Percentiles rank a stretch among this genome's conserved stretches.
Conservation (phyloP, 2,329 filamentous ascomycete species). For the Fusarium papillatum region DNA sequence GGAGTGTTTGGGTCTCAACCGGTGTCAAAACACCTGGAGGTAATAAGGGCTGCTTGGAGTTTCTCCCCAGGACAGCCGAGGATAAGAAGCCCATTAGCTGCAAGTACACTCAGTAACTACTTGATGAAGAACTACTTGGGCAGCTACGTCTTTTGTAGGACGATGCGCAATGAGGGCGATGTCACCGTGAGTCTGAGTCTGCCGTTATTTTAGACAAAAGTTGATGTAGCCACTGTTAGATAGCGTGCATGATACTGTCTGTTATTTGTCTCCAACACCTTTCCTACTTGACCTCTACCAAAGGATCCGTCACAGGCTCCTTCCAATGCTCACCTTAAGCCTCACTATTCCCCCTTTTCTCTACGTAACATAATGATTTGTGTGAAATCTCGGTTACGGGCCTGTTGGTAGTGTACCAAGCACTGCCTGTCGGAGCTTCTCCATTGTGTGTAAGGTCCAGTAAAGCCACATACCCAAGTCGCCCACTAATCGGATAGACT, state of each 20-base stretch:
- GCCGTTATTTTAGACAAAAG: not conserved
- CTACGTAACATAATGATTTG: not conserved
- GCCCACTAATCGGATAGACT: not conserved
- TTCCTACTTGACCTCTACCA: not conserved
- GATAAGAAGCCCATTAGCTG: slow-evolving; percentile 47
- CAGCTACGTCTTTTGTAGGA: too few species aligned
- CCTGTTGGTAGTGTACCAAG: not conserved
- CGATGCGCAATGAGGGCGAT: not conserved
- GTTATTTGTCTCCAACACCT: not conserved
- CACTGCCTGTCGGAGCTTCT: not conserved
- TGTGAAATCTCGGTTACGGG: not conserved
- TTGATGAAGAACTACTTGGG: not conserved
- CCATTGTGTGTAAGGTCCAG: not conserved
- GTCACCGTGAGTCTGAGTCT: not conserved
- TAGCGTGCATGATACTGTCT: not conserved
- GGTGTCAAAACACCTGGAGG: slow-evolving; percentile 50
- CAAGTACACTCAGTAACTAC: slow-evolving; percentile 38
- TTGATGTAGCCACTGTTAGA: not conserved
- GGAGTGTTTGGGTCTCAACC: slow-evolving; percentile 51
- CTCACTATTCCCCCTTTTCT: not conserved
- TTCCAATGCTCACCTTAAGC: not conserved
- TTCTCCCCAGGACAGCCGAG: slow-evolving; percentile 47
- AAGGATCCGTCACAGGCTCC: not conserved
- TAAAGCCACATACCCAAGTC: not conserved
- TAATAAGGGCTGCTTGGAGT: slow-evolving; percentile 51